Conservation (phyloP, 2,329 filamentous ascomycete species). For the Endoconidiophora laricicola region DNA sequence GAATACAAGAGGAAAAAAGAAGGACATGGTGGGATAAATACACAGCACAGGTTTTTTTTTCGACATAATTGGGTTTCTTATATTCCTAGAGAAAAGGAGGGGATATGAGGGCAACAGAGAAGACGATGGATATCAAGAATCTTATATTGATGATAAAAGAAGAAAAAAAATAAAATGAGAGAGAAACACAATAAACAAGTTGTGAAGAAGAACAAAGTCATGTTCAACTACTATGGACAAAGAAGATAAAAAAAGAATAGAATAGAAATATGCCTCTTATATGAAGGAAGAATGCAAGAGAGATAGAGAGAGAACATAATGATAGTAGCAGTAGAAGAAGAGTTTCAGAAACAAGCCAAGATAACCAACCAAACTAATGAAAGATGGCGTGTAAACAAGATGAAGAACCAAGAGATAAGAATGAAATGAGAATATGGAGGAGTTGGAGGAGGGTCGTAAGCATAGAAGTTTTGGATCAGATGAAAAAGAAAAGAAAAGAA, state of each 20-base stretch:
- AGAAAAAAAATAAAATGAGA: background rate
- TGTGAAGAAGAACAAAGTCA: background rate
- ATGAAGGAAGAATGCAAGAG: background rate
- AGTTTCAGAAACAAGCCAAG: background rate
- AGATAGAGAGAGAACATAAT: background rate
- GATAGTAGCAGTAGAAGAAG: background rate
- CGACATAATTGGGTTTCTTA: too few species aligned
- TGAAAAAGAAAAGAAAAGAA: background rate
- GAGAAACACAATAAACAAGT: background rate
- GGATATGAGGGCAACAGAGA: background rate
- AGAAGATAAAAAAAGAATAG: background rate
- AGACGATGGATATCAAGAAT: too few species aligned
- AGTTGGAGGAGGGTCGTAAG: background rate
- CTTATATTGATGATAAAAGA: background rate
- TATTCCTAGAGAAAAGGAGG: background rate
- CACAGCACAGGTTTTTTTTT: too few species aligned
- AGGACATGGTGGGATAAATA: background rate
- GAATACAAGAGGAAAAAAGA: background rate
- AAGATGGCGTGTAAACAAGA: too few species aligned
- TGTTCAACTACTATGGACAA: background rate
- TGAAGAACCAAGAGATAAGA: too few species aligned
- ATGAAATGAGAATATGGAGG: background rate
- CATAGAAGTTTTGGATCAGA: background rate
- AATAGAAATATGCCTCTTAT: background rate
- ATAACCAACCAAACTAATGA: too few species aligned